Conservation (phyloP, 2,329 filamentous ascomycete species). For the Fusarium multiceps region DNA sequence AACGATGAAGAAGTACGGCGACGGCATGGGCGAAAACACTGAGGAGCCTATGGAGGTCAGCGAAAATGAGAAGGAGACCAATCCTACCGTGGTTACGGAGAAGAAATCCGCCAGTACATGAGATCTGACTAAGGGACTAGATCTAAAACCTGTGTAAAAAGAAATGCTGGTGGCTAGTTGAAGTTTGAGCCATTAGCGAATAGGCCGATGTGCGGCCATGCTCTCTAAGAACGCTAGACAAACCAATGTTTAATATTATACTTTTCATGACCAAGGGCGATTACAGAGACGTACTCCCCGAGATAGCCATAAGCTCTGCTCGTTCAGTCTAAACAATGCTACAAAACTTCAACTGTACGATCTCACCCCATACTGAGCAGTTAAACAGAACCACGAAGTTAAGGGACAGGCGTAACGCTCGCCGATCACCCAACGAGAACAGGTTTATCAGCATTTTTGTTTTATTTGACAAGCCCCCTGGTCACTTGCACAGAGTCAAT, state of each 20-base stretch:
- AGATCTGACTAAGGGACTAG: background rate
- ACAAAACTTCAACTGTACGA: too few species aligned
- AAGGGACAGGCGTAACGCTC: background rate
- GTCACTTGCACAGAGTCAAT: background rate
- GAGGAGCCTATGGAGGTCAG: background rate
- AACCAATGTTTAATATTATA: background rate
- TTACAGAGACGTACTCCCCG: background rate
- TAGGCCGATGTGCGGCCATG: too few species aligned
- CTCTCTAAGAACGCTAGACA: background rate
- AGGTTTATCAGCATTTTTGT: background rate
- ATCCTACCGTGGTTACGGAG: background rate
- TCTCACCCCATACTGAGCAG: too few species aligned
- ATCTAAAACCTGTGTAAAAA: rapidly evolving
- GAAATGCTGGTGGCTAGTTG: background rate
- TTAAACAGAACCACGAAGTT: background rate
- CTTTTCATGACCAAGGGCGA: background rate
- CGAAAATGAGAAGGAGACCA: background rate
- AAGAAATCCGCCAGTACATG: background rate
- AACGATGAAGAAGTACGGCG: background rate
- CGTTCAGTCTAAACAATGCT: background rate
- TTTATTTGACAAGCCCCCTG: background rate
- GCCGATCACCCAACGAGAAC: background rate
- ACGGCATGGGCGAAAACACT: background rate
- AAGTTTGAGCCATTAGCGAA: background rate
- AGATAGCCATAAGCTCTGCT: rapidly evolving